phyloP scores from a whole-genome alignment of 345 rosid species.

The Brassica rapa region DNA sequence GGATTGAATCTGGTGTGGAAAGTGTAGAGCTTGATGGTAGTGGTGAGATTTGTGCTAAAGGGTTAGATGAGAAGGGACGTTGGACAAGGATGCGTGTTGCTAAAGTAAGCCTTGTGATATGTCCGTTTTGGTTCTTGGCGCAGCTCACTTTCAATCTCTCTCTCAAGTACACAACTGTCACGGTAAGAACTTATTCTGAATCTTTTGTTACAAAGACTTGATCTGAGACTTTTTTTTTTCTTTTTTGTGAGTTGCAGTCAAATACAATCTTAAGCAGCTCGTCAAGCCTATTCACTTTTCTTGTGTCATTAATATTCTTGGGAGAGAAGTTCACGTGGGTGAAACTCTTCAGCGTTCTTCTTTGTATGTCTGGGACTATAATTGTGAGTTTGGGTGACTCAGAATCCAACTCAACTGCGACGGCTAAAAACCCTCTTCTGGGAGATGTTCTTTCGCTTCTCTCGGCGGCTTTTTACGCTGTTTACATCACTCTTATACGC shows the following conservation, averaged over 20 bases:
- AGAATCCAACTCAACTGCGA: slow-evolving; percentile 41
- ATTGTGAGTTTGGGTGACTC: slow-evolving; percentile 90
- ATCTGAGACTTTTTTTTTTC: neutral
- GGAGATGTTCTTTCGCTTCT: slow-evolving; percentile 79
- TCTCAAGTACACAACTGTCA: slow-evolving; percentile 85
- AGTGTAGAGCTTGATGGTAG: slow-evolving; percentile 33
- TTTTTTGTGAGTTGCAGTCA: slow-evolving; percentile 58
- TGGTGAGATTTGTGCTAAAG: slow-evolving; percentile 26
- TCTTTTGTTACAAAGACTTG: neutral
- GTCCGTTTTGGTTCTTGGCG: slow-evolving; percentile 95
- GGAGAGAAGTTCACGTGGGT: slow-evolving; percentile 92
- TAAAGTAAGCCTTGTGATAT: slow-evolving; percentile 71
- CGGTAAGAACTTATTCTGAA: slow-evolving; percentile 50
- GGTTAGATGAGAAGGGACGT: slow-evolving; percentile 74
- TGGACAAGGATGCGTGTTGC: slow-evolving; percentile 90
- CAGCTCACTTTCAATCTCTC: slow-evolving; percentile 91
- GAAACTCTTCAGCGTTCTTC: slow-evolving; percentile 83
- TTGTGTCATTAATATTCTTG: slow-evolving; percentile 71
- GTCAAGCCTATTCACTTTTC: slow-evolving; percentile 89
- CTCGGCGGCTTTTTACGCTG: slow-evolving; percentile 77
- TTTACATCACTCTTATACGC: slow-evolving; percentile 90
- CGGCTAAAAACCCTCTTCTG: slow-evolving; percentile 70
- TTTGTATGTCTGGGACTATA: slow-evolving; percentile 91
- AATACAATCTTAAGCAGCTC: slow-evolving; percentile 90
- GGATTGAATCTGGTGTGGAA: slow-evolving; percentile 38